Evolutionary conservation across 805 yeast genomes (phyloP).

Genomic region (Hanseniaspora vineae): DNA sequence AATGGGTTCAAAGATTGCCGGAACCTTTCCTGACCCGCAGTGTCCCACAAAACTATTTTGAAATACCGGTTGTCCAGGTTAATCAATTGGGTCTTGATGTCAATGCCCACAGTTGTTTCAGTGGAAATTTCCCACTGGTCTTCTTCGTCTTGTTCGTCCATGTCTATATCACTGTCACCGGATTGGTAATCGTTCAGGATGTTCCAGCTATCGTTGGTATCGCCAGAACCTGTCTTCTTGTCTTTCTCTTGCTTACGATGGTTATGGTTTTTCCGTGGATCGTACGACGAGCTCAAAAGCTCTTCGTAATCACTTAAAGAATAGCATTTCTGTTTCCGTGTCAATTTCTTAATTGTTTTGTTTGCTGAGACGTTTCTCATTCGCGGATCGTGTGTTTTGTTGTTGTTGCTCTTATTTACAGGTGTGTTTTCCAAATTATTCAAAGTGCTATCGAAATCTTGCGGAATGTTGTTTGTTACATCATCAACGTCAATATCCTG

Average conservation of each 20-base stretch:
- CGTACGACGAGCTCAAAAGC: slow-evolving; percentile 8
- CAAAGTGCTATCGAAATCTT: no score
- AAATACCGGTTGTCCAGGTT: slow-evolving; percentile 32
- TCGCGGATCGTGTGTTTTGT: slow-evolving; percentile 1
- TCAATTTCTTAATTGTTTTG: neutral
- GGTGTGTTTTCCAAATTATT: no score
- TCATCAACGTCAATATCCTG: neutral
- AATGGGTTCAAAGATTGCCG: slow-evolving; percentile 33
- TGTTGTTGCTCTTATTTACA: neutral
- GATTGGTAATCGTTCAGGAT: neutral
- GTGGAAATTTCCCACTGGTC: slow-evolving; percentile 15
- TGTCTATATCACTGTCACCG: slow-evolving; percentile 3
- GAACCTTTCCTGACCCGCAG: slow-evolving; percentile 39
- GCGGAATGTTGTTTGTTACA: neutral
- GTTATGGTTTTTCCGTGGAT: neutral
- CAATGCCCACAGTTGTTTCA: slow-evolving; percentile 34
- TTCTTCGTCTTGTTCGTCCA: slow-evolving; percentile 23
- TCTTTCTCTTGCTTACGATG: no score
- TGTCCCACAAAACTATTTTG: slow-evolving; percentile 36
- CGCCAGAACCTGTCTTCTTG: no score
- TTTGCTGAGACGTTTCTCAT: slow-evolving; percentile 2
- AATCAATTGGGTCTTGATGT: slow-evolving; percentile 30
- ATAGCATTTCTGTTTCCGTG: slow-evolving; percentile 12
- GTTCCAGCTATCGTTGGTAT: neutral
- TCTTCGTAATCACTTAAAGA: slow-evolving; percentile 24